A percentile compares a stretch with the other conserved stretches of the same genome.
Conservation (phyloP, 1,139 yeast species). For the Magnusiomyces tetraspermus region DNA sequence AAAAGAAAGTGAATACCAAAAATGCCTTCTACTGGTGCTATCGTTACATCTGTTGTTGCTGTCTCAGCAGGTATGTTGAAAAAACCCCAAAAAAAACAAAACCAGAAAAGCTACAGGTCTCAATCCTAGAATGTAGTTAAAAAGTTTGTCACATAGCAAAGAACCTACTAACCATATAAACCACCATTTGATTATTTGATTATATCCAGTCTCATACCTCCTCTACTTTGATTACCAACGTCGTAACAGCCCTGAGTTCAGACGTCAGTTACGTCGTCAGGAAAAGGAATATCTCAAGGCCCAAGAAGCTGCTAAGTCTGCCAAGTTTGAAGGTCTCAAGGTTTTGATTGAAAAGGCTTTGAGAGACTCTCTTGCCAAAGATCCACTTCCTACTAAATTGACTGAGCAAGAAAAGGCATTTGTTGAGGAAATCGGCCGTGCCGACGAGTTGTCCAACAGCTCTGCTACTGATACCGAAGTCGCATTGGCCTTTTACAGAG, state of each 20-base stretch:
- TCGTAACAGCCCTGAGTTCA: constrained; percentile 72
- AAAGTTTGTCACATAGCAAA: background rate
- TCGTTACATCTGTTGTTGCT: constrained; percentile 29
- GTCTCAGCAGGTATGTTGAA: constrained; percentile 26
- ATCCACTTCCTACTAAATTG: constrained; percentile 69
- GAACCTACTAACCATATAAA: constrained; percentile 4
- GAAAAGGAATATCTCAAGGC: constrained; percentile 47
- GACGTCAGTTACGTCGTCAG: constrained; percentile 60
- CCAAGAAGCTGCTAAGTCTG: constrained; percentile 48
- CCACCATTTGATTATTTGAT: background rate
- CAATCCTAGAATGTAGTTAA: background rate
- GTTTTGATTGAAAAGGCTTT: constrained; percentile 54
- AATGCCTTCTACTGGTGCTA: constrained; percentile 29
- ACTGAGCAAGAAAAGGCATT: constrained; percentile 66
- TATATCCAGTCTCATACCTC: constrained; percentile 54
- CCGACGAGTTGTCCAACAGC: constrained; percentile 42
- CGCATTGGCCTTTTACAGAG: constrained; percentile 87
- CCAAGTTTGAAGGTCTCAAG: constrained; percentile 49
- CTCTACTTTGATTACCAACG: constrained; percentile 86
- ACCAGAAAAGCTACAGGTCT: background rate
- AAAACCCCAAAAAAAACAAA: background rate
- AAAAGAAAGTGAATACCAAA: background rate
- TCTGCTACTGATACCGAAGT: constrained; percentile 42
- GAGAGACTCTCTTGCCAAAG: constrained; percentile 50
- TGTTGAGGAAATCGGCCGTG: constrained; percentile 73